A percentile compares a stretch with the other conserved stretches of the same genome.
Evolutionary conservation across 441 rosid species (phyloP).

Genomic region (Macaranga tanarius): DNA sequence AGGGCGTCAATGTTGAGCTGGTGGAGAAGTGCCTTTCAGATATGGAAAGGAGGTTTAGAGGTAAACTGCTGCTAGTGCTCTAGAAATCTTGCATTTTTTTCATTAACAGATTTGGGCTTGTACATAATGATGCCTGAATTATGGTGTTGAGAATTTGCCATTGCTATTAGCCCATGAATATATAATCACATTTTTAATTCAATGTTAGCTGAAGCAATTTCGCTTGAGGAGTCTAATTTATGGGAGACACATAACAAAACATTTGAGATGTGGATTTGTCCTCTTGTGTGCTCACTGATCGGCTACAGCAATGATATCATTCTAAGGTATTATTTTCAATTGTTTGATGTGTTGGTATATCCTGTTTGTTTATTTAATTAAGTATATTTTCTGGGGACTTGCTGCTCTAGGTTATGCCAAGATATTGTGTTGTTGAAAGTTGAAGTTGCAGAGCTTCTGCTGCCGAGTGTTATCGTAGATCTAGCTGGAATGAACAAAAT

Average conservation of each 20-base stretch:
- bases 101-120: neutral
- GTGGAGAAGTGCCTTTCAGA: slow-evolving; percentile 76
- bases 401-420: slow-evolving; percentile 76
- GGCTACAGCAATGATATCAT: slow-evolving; percentile 76
- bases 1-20: slow-evolving; percentile 66
- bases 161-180: slow-evolving; percentile 14
- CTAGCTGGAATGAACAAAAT: slow-evolving; percentile 63
- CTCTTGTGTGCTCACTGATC: slow-evolving; percentile 73
- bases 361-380: slow-evolving; percentile 4
- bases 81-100: neutral
- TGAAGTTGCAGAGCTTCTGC: slow-evolving; percentile 88
- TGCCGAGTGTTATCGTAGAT: slow-evolving; percentile 75
- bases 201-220: slow-evolving; percentile 57
- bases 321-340: slow-evolving; percentile 53
- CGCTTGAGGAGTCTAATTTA: slow-evolving; percentile 59
- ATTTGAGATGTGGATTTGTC: slow-evolving; percentile 90
- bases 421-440: slow-evolving; percentile 78
- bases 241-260: slow-evolving; percentile 84
- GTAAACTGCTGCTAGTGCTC: slow-evolving; percentile 35
- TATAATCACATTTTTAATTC: slow-evolving; percentile 26
- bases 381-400: slow-evolving; percentile 24
- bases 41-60: slow-evolving; percentile 64
- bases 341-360: slow-evolving; percentile 10
- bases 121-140: neutral
- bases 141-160: slow-evolving; percentile 9